Evolutionary conservation across 169 alveolate species (phyloP), one percentile per base, ranked within the genome.

Genomic region (Eimeria brunetti): DNA sequence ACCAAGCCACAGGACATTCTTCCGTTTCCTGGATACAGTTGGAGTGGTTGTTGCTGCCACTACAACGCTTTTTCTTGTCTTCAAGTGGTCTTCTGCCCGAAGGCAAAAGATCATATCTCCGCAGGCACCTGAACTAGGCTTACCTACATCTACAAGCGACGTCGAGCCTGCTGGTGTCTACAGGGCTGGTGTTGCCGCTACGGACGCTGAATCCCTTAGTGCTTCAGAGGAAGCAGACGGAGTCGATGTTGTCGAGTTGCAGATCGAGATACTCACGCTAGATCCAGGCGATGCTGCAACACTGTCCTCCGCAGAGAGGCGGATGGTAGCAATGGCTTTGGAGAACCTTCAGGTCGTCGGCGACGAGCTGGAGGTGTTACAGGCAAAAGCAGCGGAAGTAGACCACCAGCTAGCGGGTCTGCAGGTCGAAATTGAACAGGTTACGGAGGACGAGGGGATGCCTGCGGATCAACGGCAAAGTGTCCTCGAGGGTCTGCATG

Each of bases 291-390:
- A 75, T n/a, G 85, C 85, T 9, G 33, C 85, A 60, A 41, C 38
- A 38, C 85, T 75, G 85, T 75, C 85, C 4, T 1, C 85, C 9
- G 62, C 53, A 46, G 62, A 75, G 16, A 41, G 85, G 22, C 58
- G 85, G 62, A 41, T 75, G 85, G 85, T 75, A 27, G 62, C 53
- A 75, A 18, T 44, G 85, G 85, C 85, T 46, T 7, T 41, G 85
- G 85, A 75, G 33, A 44, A 4, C 41, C 36, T 75, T 22, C 36
- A 41, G 60, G 38, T 0, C 20, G 60, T 75, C 62, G 85, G 60
- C 41, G 62, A 27, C 41, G 85, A 75, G 85, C 22, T 75, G 85
- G 85, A 75, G 60, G 85, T 75, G 53, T 38, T 75, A 60, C 38
- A 75, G 27, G 53, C 60, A 20, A 75, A 20, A 2, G 85, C 85